Evolutionary conservation across 2,329 filamentous ascomycete species (phyloP).

Genomic region (Didymella exigua): DNA sequence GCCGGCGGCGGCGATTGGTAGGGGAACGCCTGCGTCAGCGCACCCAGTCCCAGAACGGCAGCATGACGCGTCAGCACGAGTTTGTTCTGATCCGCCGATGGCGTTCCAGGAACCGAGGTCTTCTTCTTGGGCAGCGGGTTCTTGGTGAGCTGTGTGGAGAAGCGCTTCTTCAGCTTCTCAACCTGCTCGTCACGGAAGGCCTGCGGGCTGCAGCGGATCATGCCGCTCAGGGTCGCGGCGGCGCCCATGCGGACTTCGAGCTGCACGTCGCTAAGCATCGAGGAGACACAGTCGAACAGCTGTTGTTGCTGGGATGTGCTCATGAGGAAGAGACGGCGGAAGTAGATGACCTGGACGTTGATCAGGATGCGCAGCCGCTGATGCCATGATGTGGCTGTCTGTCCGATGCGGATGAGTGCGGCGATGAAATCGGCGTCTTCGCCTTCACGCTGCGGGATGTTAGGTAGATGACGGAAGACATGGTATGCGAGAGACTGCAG

Average conservation of each 20-base stretch:
- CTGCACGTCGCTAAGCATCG: constrained; percentile 90
- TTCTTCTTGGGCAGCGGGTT: constrained; percentile 83
- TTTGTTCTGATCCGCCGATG: constrained; percentile 73
- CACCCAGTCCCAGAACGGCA: constrained; percentile 87
- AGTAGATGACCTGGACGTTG: constrained; percentile 99
- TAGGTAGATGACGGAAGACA: constrained; percentile 94
- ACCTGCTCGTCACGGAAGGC: constrained; percentile 80
- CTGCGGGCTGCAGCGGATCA: constrained; percentile 94
- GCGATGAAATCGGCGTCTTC: constrained; percentile 85
- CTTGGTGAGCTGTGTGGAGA: constrained; percentile 74
- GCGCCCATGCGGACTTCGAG: constrained; percentile 93
- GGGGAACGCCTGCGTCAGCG: constrained; percentile 92
- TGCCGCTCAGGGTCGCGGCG: constrained; percentile 90
- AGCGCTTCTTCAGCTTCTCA: constrained; percentile 74
- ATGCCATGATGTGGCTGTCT: constrained; percentile 86
- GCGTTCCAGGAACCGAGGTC: constrained; percentile 60
- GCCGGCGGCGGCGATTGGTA: constrained; percentile 89
- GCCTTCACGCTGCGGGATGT: constrained; percentile 87
- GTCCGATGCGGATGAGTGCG: constrained; percentile 85
- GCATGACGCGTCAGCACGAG: constrained; percentile 85
- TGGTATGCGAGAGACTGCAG: constrained; percentile 93
- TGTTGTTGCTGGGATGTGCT: constrained; percentile 73
- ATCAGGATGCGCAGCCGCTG: constrained; percentile 92
- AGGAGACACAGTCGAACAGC: constrained; percentile 90
- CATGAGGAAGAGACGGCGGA: constrained; percentile 91